Evolutionary conservation across 345 rosid species (phyloP), one percentile per base, ranked within the genome.

Genomic region (Citrus medica): DNA sequence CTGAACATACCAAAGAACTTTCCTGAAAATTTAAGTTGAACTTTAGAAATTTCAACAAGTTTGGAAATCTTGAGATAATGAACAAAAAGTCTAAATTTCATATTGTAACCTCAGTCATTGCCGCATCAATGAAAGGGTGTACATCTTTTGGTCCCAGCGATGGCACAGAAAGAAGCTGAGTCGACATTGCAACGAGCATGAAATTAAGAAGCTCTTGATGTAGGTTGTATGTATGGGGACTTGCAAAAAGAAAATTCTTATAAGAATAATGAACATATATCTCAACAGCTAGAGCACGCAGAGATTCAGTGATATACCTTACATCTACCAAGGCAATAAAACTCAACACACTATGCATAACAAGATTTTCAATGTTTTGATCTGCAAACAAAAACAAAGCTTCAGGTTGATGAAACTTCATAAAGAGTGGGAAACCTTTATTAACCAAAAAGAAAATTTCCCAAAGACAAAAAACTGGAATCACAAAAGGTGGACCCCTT

Each of bases 161-260:
- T 76, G 95, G 91, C 38, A 90, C 93, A 42, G 85, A 91, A 42
- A 84, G 93, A 84, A 96, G 98, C 84, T 96, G 98, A 76, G 99
- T 90, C 71, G 99, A 90, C 98, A 96, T 92, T 2, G 93, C 89
- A 73, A 92, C 85, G 65, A 92, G 89, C 89, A 89, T 81, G 92
- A 97, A 97, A 83, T 88, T 90, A 63, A 97, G 91, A 90, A 94
- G 83, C 92, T 97, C 98, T 83, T 90, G 98, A 86, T 97, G 99
- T 79, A 93, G 87, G 76, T 84, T 81, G 79, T 90, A 90, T 60
- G 95, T 87, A 56, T 84, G 87, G 77, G 91, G 87, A 81, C 99
- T 97, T 79, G 92, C 83, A 51, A 83, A 73, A 84, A 79, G 82
- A 82, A 56, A 84, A 81, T 48, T 37, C 74, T 81, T 80, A 87